Base-by-base conservation (phyloP, 306 rosid genomes). In the Aeschynomene evenia region DNA sequence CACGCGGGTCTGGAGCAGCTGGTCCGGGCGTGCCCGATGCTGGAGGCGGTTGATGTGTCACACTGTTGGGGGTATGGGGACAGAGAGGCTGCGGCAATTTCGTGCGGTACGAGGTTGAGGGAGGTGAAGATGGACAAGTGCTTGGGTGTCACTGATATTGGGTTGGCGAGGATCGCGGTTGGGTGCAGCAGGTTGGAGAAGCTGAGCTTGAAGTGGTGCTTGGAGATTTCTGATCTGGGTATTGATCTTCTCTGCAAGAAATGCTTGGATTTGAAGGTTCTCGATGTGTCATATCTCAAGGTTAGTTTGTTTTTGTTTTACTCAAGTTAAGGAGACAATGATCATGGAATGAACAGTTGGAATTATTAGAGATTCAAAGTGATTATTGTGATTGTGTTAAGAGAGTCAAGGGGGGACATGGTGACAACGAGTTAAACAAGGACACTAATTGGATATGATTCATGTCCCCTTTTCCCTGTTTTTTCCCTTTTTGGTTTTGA, bases 171-270 rank as follows among this genome's bases (percentile, higher is more conserved):
- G 66, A 84, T 84, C 12, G 89, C 81, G 3, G 71, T 87, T 31
- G 81, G 83, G 37, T 87, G 92, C 78, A 66, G 74, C 42, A 60
- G 0, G 0, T 79, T 87, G 79, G 87, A 84, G 80, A 80, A 7
- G 16, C 52, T 87, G 13, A 84, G 92, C 54, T 75, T 87, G 81
- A 87, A 87, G 59, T 87, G 92, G 92, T 87, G 89, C 70, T 56
- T 82, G 60, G 86, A 87, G 83, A 83, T 87, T 72, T 82, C 92
- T 80, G 87, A 85, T 82, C 60, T 87, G 71, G 92, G 87, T 18
- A 68, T 87, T 52, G 82, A 84, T 37, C 87, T 87, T 66, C 84
- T 85, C 62, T 85, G 84, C 69, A 87, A 82, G 61, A 87, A 87
- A 52, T 85, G 92, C 75, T 59, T 78, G 36, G 60, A 76, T 7